Evolutionary conservation across 345 rosid species (phyloP).

Genomic region (Syzygium aqueum): DNA sequence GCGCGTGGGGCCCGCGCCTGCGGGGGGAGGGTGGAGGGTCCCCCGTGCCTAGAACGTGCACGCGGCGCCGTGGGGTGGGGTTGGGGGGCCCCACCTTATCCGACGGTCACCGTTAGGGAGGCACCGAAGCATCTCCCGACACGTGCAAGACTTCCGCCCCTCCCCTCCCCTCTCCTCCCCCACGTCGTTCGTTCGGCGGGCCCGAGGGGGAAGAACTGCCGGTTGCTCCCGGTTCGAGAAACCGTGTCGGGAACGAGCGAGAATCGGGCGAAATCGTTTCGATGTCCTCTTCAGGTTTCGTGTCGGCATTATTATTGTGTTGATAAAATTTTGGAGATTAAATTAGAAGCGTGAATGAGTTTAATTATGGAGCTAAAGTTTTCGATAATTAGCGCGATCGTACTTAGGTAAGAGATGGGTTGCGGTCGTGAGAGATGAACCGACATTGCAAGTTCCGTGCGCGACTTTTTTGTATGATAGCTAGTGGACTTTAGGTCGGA

Average conservation of each 20-base stretch:
- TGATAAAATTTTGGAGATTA: too few relatives aligned
- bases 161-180: background rate
- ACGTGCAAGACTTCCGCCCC: background rate
- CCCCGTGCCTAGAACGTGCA: background rate
- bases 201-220: background rate
- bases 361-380: too few relatives aligned
- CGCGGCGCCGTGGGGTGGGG: background rate
- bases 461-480: too few relatives aligned
- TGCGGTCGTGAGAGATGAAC: too few relatives aligned
- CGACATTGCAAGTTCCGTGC: fast-evolving
- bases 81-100: background rate
- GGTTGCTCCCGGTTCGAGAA: background rate
- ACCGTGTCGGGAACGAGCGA: background rate
- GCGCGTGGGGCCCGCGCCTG: background rate
- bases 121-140: background rate
- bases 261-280: too few relatives aligned
- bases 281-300: background rate
- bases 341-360: too few relatives aligned
- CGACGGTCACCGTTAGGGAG: background rate
- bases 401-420: too few relatives aligned
- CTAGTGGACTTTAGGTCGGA: too few relatives aligned
- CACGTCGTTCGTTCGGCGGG: background rate
- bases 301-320: too few relatives aligned
- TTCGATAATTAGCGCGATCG: too few relatives aligned
- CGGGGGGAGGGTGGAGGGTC: background rate